Base-by-base conservation (phyloP, 2,329 filamentous ascomycete species). In the Botrytis pseudocinerea region DNA sequence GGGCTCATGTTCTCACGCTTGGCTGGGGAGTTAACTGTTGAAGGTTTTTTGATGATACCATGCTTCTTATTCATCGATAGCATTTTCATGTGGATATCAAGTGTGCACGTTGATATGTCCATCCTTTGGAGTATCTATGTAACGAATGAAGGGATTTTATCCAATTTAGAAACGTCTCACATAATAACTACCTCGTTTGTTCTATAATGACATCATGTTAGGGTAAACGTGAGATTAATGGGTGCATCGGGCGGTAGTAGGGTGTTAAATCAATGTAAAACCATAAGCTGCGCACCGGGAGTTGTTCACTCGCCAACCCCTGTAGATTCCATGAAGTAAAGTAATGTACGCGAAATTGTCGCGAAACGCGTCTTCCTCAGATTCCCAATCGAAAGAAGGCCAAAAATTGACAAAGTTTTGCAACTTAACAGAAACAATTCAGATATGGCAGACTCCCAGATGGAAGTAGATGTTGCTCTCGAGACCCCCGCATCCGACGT, bases 401-500 rank as follows among this genome's bases (percentile, higher is more conserved):
- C 44, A 64, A 22, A 38, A 16, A 6, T 38, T 4, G 25, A n/a
- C 20, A 32, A 44, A 44, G 1, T 69, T 57, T 57, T 42, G 32
- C 28, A 42, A 32, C 14, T 54, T 18, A 64, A 22, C 16, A 54
- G n/a, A 62, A 59, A 44, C 35, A 62, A 46, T 38, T 61, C 22
- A 61, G 74, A 63, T 69, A 85, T 85, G 83, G 79, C 80, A 61
- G 80, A 82, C 35, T 77, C 78, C 32, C 79, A 78, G 69, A 78
- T 79, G 64, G 77, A 79, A 72, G 77, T 79, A 64, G 77, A 81
- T 73, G 57, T 78, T 28, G 72, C 77, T 9, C 79, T 83, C 66
- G 82, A 84, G 65, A 78, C 80, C 2, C 79, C 80, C n/a, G 74
- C 78, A 35, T 74, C 81, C 54, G 78, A 78, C 40, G 76, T 80